Base-by-base conservation (phyloP, 768 basidiomycete genomes). In the Leucocoprinus birnbaumii region DNA sequence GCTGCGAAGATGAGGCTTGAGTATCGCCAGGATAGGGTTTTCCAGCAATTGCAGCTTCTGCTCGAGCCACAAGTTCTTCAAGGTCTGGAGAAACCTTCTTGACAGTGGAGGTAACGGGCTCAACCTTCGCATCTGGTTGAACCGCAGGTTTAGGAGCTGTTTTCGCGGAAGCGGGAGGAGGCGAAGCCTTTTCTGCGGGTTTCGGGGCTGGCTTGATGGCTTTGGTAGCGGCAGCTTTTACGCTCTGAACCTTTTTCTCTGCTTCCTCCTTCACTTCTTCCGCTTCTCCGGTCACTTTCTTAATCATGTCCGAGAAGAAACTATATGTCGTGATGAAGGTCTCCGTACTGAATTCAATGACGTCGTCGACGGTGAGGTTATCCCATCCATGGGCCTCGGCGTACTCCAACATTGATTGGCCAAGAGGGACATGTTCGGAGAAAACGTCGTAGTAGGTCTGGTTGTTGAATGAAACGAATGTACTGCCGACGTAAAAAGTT, bases 371-470 rank as follows among this genome's bases (percentile, higher is more conserved):
- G 27, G 91, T 90, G 57, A 91, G 71, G 5, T 77, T 80, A 62
- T 94, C 89, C 90, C 91, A 94, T 13, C 84, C 79, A 54, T 84
- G 75, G 25, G 80, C 76, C 64, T 97, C 92, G 9, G 88, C 89
- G 64, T 84, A 93, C 56, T 94, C 87, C 38, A 95, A 76, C 69
- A 95, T 76, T 16, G 80, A 65, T 58, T 87, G 80, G 25, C 86
- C 94, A 37, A 91, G 77, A 2, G 95, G 95, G 51, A 94, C 84
- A 41, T 81, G 76, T 62, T 86, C 82, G 53, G 84, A 79, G 76
- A 97, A 97, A 66, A 96, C 79, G 60, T 95, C 89, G 65, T 89
- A 85, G 75, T 95, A 97, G 2, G 75, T 68, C 61, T 86, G 87
- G 68, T 82, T 85, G 63, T 87, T 80, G 73, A 89, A 87, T 19